A percentile compares a stretch with the other conserved stretches of the same genome.
These are phyloP conservation scores for Epichloe festucae DNA, from an alignment of 2,329 filamentous ascomycete genomes.

Conservation along the genomic window DNA sequence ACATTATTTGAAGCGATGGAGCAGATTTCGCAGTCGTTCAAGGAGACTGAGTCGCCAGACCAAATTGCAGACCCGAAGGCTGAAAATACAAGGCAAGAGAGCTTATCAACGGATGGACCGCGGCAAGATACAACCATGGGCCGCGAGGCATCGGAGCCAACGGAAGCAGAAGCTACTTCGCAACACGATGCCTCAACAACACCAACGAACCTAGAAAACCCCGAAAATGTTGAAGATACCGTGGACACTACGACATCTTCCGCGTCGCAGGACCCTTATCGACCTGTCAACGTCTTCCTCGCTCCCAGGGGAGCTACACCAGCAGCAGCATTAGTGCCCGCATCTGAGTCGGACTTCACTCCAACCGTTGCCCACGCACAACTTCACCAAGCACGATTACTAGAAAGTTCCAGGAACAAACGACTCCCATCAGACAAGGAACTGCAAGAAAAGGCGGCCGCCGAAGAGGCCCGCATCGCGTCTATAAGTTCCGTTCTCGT, in stretches of 20 bases:
- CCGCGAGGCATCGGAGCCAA: conserved; percentile 6
- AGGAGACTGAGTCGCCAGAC: conserved; percentile 21
- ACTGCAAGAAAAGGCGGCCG: conserved; percentile 54
- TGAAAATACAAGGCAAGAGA: conserved; percentile 4
- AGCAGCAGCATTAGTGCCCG: conserved; percentile 52
- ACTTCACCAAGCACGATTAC: conserved; percentile 57
- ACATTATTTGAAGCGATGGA: conserved; percentile 77
- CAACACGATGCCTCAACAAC: conserved; percentile 1
- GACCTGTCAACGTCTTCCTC: conserved; percentile 59
- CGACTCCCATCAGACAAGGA: conserved; percentile 76
- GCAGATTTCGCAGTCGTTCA: conserved; percentile 68
- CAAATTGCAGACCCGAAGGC: conserved; percentile 3
- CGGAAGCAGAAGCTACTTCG: background rate
- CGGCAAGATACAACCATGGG: conserved; percentile 14
- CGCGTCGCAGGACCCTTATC: conserved; percentile 21
- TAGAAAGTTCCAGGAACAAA: conserved; percentile 51
- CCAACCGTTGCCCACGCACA: conserved; percentile 66
- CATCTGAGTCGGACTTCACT: conserved; percentile 63
- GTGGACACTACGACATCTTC: background rate
- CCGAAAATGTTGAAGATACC: conserved; percentile 1
- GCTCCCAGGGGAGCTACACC: conserved; percentile 65
- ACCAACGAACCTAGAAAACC: conserved; percentile 10
- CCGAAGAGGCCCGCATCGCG: conserved; percentile 51
- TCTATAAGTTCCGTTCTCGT: conserved; percentile 57
- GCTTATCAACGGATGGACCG: background rate